Conservation (phyloP, 2,329 filamentous ascomycete genomes). For the Calonectria henricotiae region DNA sequence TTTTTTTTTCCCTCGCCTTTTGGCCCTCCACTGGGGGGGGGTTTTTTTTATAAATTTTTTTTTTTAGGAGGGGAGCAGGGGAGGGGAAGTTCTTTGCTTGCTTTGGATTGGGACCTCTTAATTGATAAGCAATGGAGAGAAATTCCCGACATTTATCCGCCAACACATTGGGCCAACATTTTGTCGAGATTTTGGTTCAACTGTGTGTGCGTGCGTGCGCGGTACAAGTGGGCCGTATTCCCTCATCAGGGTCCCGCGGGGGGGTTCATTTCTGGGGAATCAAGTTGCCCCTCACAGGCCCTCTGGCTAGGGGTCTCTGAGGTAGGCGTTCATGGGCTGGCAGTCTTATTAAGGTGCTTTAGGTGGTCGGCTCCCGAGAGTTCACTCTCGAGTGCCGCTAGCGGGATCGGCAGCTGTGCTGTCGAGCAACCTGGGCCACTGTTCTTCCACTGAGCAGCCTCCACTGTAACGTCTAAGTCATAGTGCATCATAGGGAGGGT, state of each 20-base stretch:
- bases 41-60: neutral
- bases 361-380: slow-evolving; percentile 8
- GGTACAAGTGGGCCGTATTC: slow-evolving; percentile 20
- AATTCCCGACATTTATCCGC: slow-evolving; percentile 27
- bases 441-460: slow-evolving; percentile 13
- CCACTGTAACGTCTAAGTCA: slow-evolving; percentile 6
- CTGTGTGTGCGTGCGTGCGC: slow-evolving; percentile 1
- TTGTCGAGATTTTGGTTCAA: slow-evolving; percentile 13
- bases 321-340: slow-evolving; percentile 21
- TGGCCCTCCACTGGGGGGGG: slow-evolving; percentile 29
- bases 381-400: slow-evolving; percentile 5
- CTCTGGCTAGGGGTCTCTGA: slow-evolving; percentile 15
- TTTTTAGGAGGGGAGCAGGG: neutral
- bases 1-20: slow-evolving; percentile 31
- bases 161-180: slow-evolving; percentile 3
- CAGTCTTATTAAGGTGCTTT: neutral
- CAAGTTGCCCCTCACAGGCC: slow-evolving; percentile 22
- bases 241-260: slow-evolving; percentile 23
- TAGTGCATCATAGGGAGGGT: neutral
- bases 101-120: slow-evolving; percentile 10
- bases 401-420: slow-evolving; percentile 19
- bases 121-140: slow-evolving; percentile 11
- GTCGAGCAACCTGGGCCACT: slow-evolving; percentile 9
- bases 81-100: slow-evolving; percentile 10
- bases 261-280: slow-evolving; percentile 23